Percentiles rank a stretch among this genome's conserved stretches.
Evolutionary conservation across 805 yeast genomes (phyloP).

Genomic region (Yamadazyma ubonensis): DNA sequence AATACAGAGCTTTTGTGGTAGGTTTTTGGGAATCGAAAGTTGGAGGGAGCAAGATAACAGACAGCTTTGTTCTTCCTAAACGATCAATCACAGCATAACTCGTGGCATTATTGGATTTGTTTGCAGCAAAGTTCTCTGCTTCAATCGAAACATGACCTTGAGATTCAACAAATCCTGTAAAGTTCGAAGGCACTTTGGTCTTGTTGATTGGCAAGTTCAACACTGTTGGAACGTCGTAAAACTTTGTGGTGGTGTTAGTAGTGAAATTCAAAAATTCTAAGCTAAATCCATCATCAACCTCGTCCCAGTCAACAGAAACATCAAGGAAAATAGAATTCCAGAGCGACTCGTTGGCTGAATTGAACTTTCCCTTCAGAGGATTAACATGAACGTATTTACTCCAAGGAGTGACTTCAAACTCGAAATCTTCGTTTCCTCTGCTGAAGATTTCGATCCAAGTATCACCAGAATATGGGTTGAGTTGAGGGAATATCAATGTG

Average conservation of each 20-base stretch:
- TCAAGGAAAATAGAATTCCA: slow-evolving; percentile 18
- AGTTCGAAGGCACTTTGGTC: slow-evolving; percentile 10
- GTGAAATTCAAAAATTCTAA: slow-evolving; percentile 16
- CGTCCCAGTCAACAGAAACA: slow-evolving; percentile 18
- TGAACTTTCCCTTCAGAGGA: slow-evolving; percentile 14
- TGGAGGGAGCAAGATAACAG: slow-evolving; percentile 18
- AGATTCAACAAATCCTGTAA: slow-evolving; percentile 18
- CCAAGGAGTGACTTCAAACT: slow-evolving; percentile 15
- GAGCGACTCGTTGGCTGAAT: slow-evolving; percentile 15
- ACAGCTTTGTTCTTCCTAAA: slow-evolving; percentile 18
- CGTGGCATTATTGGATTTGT: slow-evolving; percentile 13
- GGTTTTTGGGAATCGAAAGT: slow-evolving; percentile 17
- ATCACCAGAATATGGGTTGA: slow-evolving; percentile 16
- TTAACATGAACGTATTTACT: slow-evolving; percentile 13
- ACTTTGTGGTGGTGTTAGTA: slow-evolving; percentile 12
- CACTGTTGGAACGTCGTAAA: slow-evolving; percentile 13
- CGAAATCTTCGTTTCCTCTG: slow-evolving; percentile 19
- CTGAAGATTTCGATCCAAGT: slow-evolving; percentile 18
- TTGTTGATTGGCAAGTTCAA: slow-evolving; percentile 16
- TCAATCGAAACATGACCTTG: slow-evolving; percentile 17
- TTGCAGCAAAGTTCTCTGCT: slow-evolving; percentile 16
- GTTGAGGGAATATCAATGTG: slow-evolving; percentile 16
- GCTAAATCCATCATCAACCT: slow-evolving; percentile 15
- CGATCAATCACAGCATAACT: slow-evolving; percentile 13
- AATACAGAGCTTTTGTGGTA: slow-evolving; percentile 12